These are phyloP conservation scores for Colletotrichum sp. DNA, from an alignment of 2,329 filamentous ascomycete genomes.

Conservation along the genomic window DNA sequence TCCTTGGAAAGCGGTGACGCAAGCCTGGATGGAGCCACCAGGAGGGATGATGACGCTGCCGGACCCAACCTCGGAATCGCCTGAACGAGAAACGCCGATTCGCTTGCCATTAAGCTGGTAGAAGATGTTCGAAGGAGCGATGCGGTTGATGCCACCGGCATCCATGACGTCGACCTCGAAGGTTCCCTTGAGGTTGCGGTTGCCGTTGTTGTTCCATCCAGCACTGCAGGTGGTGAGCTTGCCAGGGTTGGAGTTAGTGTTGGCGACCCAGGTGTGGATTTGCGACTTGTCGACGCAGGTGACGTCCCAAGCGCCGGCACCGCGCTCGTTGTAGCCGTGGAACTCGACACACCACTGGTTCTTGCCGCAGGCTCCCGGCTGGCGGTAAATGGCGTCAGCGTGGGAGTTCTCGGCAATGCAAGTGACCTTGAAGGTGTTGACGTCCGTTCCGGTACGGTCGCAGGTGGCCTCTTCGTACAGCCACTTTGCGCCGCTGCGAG, in stretches of 20 bases:
- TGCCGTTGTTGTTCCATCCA: slow-evolving; percentile 1
- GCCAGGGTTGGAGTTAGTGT: neutral
- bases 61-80: neutral
- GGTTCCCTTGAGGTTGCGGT: neutral
- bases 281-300: neutral
- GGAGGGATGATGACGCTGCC: neutral
- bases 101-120: neutral
- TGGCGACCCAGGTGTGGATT: neutral
- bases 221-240: neutral
- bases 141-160: neutral
- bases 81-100: neutral
- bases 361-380: neutral
- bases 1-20: neutral
- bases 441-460: neutral
- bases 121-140: neutral
- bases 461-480: neutral
- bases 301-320: neutral
- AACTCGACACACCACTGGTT: slow-evolving; percentile 1
- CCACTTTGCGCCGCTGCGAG: neutral
- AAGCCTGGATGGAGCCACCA: neutral
- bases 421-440: neutral
- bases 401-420: neutral
- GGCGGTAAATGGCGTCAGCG: neutral
- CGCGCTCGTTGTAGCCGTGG: neutral
- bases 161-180: neutral